Base-by-base conservation (phyloP, 345 rosid species). In the Salix suchowensis region DNA sequence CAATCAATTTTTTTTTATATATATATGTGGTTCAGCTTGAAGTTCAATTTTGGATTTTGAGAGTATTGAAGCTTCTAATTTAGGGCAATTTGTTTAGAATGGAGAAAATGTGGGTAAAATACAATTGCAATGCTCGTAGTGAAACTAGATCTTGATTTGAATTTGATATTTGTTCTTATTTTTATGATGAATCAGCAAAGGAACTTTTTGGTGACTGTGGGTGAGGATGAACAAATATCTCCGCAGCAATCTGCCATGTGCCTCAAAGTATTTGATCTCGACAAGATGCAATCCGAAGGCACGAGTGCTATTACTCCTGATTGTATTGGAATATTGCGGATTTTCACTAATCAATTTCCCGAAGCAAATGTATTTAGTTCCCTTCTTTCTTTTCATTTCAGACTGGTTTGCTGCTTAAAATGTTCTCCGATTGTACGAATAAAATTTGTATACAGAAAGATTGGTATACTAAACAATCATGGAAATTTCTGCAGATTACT, bases 261-360 rank as follows among this genome's bases (percentile, higher is more conserved):
- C 83, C 88, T 96, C 37, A 94, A 96, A 84, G 97, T 94, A 16
- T 96, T 85, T 65, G 97, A 96, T 84, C 98, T 96, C 64, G 98
- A 94, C 74, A 94, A 89, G 84, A 89, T 84, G 82, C 94, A 96
- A 79, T 82, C 89, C 3, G 99, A 96, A 78, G 91, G 97, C 48
- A 88, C 98, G 8, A 96, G 99, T 77, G 74, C 90, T 0, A 78
- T 81, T 0, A 80, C 84, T 70, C 99, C 99, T 13, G 94, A 91
- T 69, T 93, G 98, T 76, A 90, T 96, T 76, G 98, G 95, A 60
- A 96, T 87, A 71, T 80, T 96, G 79, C 82, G 99, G 39, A 87
- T 96, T 67, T 96, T 96, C 81, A 96, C 99, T 18, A 93, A 83
- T 80, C 98, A 96, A 74, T 93, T 93, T 83, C 98, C 99, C 39